These are phyloP conservation scores for Arctostaphylos glauca DNA, from an alignment of 148 eudicot genomes.

Conservation along the genomic window DNA sequence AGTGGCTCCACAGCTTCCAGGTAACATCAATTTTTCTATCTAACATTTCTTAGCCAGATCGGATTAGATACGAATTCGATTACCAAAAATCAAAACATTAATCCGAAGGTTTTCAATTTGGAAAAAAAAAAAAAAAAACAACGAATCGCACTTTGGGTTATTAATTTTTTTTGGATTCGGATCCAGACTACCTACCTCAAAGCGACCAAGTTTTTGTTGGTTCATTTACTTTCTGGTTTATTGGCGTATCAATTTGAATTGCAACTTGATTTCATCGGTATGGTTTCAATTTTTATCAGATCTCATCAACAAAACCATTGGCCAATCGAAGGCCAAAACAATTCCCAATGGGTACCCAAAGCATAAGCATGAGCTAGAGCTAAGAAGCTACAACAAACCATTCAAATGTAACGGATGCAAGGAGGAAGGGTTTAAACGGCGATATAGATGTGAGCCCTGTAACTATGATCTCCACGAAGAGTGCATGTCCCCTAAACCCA, in stretches of 20 bases:
- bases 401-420: conserved; percentile 18
- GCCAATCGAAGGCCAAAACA: not conserved
- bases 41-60: too few species aligned
- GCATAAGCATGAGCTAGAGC: not conserved
- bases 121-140: not conserved
- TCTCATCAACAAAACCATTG: not conserved
- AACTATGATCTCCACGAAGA: conserved; percentile 15
- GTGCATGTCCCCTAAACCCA: conserved; percentile 1
- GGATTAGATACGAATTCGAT: not conserved
- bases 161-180: too few species aligned
- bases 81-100: too few species aligned
- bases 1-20: not conserved
- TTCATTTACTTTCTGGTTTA: not conserved
- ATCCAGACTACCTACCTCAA: too few species aligned
- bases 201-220: not conserved
- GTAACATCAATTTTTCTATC: not conserved
- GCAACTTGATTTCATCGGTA: not conserved
- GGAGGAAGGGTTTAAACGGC: conserved; percentile 5
- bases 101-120: too few species aligned
- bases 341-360: not conserved
- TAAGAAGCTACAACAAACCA: not conserved
- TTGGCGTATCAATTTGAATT: too few species aligned
- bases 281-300: not conserved
- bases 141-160: too few species aligned
- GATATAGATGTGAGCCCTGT: conserved; percentile 16